Base-by-base conservation (phyloP, 768 basidiomycete species). In the Sarcodon aspratus region DNA sequence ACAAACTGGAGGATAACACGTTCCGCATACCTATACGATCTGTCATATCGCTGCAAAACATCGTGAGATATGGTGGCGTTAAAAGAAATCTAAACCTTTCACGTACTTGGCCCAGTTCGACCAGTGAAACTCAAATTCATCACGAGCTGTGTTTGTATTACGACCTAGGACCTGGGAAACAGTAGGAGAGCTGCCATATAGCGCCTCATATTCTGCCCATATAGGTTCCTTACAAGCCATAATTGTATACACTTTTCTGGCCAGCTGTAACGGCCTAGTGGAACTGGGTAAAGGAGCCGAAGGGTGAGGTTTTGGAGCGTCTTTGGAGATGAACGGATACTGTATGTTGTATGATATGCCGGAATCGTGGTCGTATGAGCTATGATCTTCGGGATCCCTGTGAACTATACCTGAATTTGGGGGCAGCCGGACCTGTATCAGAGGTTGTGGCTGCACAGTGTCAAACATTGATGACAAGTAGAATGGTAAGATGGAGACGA, bases 71-170 rank as follows among this genome's bases (percentile, higher is more conserved):
- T 18, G 36, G 53, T 11, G 35, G 45, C 57, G 53, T 50, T n/a
- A 32, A 34, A 6, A 54, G 42, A 45, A 27, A 3, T 11, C 9
- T 12, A 13, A 42, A 42, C 8, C 9, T 27, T 9, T 15, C 9
- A 62, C 79, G 59, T 44, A 87, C 85, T 70, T 73, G 62, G 79
- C 71, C 85, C 85, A 88, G 45, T 78, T 77, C 8, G 62, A 62
- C 83, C 85, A 86, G 45, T 76, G 76, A 1, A 66, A 60, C 34
- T 85, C 82, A 49, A 88, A 88, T 42, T 77, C 74, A 45, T 78
- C 78, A 3, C 78, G 71, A 13, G 69, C 65, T 7, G 70, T 68
- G 50, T 58, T 61, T 33, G 57, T 44, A 17, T 48, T 38, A 27
- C 32, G n/a, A n/a, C 35, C 50, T 8, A 40, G 45, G 53, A 58